phyloP scores from a whole-genome alignment of 164 flowering plant genomes.

The Brasenia schreberi region DNA sequence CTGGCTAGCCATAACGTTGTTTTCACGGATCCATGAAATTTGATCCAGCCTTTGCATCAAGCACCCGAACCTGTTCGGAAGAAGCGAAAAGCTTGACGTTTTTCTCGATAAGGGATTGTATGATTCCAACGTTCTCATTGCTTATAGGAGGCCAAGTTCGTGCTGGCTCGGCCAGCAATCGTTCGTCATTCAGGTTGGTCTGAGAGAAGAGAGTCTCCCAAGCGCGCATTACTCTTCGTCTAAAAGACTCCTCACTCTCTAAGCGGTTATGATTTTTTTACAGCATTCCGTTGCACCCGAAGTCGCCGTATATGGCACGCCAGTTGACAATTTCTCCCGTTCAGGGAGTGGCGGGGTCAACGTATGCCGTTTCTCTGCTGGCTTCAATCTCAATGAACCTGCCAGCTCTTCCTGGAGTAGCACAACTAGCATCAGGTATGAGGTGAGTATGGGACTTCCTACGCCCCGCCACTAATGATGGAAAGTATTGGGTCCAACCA shows the following conservation, averaged over 20 bases:
- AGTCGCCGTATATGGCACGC: conserved; percentile 71
- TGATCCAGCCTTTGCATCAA: conserved; percentile 61
- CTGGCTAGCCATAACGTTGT: background rate
- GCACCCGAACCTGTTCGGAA: conserved; percentile 86
- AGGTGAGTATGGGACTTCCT: background rate
- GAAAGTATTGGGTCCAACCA: too few species aligned
- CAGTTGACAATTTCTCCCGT: conserved; percentile 72
- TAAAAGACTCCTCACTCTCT: conserved; percentile 1
- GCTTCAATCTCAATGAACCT: conserved; percentile 74
- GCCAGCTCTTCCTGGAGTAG: conserved; percentile 76
- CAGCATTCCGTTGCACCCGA: conserved; percentile 87
- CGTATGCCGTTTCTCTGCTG: conserved; percentile 59
- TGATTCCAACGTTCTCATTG: conserved; percentile 64
- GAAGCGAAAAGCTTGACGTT: conserved; percentile 89
- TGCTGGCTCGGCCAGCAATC: conserved; percentile 79
- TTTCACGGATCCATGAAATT: conserved; percentile 1
- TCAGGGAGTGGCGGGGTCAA: conserved; percentile 82
- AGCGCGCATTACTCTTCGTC: background rate
- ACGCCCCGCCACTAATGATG: too few species aligned
- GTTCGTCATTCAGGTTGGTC: conserved; percentile 56
- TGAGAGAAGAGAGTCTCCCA: background rate
- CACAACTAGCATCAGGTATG: conserved; percentile 66
- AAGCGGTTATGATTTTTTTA: background rate
- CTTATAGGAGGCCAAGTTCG: conserved; percentile 77
- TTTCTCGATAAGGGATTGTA: conserved; percentile 83